Evolutionary conservation across 2,329 filamentous ascomycete genomes (phyloP).

Genomic region (Boeremia exigua): DNA sequence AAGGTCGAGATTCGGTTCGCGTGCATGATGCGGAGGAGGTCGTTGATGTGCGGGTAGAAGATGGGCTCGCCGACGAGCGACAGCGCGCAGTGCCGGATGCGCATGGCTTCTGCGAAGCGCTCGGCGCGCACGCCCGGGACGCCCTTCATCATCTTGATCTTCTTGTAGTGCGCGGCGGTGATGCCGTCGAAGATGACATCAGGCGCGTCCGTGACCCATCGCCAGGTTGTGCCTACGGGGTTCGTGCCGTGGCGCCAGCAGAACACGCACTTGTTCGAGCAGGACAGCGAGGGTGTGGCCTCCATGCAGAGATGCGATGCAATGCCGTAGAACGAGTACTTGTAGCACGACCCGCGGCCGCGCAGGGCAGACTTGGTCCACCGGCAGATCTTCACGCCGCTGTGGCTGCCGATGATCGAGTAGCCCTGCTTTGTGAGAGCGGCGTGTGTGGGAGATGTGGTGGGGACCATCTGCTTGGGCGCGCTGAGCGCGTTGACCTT

Average conservation of each 20-base stretch:
- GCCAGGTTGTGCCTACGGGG: slow-evolving; percentile 94
- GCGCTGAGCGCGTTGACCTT: slow-evolving; percentile 55
- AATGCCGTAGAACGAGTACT: slow-evolving; percentile 97
- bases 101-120: slow-evolving; percentile 89
- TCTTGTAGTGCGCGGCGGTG: slow-evolving; percentile 91
- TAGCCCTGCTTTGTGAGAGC: slow-evolving; percentile 96
- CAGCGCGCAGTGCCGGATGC: slow-evolving; percentile 90
- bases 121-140: slow-evolving; percentile 92
- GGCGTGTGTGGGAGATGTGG: slow-evolving; percentile 84
- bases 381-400: slow-evolving; percentile 95
- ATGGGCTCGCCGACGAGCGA: slow-evolving; percentile 96
- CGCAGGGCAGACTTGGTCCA: slow-evolving; percentile 98
- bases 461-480: slow-evolving; percentile 91
- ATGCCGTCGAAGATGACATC: slow-evolving; percentile 89
- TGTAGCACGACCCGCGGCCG: slow-evolving; percentile 94
- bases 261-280: slow-evolving; percentile 98
- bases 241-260: slow-evolving; percentile 99
- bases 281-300: slow-evolving; percentile 91
- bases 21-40: slow-evolving; percentile 84
- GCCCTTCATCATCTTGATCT: slow-evolving; percentile 96
- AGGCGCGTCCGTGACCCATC: slow-evolving; percentile 92
- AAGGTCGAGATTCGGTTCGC: slow-evolving; percentile 88
- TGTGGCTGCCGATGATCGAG: slow-evolving; percentile 92
- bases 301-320: slow-evolving; percentile 98
- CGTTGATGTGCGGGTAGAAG: slow-evolving; percentile 97